These are phyloP conservation scores for Raddia distichophylla DNA, from an alignment of 176 grass and related monocot species.

Conservation along the genomic window DNA sequence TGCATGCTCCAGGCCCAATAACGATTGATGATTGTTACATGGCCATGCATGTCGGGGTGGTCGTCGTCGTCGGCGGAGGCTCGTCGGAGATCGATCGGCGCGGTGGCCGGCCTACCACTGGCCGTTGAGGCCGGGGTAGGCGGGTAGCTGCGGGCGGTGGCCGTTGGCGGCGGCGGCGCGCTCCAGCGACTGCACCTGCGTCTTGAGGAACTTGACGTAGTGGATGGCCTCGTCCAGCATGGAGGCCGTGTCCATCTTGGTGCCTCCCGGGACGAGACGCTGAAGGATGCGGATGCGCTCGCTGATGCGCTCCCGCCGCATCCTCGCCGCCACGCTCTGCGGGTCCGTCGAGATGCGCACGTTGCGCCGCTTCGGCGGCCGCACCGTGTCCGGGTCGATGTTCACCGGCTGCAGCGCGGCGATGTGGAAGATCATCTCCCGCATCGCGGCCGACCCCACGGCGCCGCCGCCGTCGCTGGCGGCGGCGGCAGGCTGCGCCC, in stretches of 20 bases:
- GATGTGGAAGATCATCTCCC: constrained; percentile 94
- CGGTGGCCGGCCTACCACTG: constrained; percentile 32
- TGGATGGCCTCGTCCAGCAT: constrained; percentile 99
- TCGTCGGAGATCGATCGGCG: no score
- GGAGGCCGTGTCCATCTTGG: constrained; percentile 98
- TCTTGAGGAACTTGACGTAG: constrained; percentile 98
- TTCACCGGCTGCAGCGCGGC: constrained; percentile 95
- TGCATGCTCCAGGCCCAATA: constrained; percentile 23
- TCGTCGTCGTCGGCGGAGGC: no score
- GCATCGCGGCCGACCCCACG: constrained; percentile 53
- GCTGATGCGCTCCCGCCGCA: constrained; percentile 94
- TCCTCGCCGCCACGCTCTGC: constrained; percentile 92
- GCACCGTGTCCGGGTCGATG: constrained; percentile 78
- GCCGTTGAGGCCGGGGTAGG: constrained; percentile 27
- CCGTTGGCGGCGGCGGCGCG: constrained; percentile 49
- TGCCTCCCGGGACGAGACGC: constrained; percentile 84
- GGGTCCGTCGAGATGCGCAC: constrained; percentile 90
- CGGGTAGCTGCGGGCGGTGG: background rate
- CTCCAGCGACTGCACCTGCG: constrained; percentile 86
- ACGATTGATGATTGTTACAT: constrained; percentile 1
- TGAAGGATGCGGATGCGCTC: constrained; percentile 96
- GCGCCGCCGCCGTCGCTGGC: background rate
- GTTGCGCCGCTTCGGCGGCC: constrained; percentile 88
- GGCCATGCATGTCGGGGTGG: constrained; percentile 23
- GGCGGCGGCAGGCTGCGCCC: background rate